These are phyloP conservation scores for Suillus cothurnatus DNA, from an alignment of 768 basidiomycete genomes.

Conservation along the genomic window DNA sequence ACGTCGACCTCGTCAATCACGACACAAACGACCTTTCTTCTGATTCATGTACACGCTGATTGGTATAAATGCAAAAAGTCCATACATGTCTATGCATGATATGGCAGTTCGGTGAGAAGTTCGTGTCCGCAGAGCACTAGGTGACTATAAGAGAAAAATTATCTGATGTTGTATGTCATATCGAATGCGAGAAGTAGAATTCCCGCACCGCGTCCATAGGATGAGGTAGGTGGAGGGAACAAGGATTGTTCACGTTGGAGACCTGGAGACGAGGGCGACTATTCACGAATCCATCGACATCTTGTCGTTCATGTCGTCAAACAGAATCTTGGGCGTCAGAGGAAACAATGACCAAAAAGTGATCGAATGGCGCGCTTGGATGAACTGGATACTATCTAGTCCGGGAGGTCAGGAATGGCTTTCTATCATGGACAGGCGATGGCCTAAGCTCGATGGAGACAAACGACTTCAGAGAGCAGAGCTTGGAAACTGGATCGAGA, in stretches of 20 bases:
- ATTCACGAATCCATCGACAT: conserved; percentile 60
- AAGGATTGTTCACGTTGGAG: conserved; percentile 88
- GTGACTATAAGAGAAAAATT: too few species aligned
- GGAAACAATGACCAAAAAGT: conserved; percentile 95
- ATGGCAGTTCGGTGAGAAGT: too few species aligned
- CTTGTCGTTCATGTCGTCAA: conserved; percentile 61
- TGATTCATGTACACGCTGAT: too few species aligned
- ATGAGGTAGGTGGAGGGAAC: too few species aligned
- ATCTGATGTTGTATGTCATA: too few species aligned
- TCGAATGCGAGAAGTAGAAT: too few species aligned
- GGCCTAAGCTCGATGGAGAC: conserved; percentile 40
- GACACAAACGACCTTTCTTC: too few species aligned
- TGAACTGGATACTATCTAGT: conserved; percentile 67
- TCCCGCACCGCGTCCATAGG: too few species aligned
- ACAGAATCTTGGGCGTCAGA: conserved; percentile 77
- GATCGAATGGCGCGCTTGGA: conserved; percentile 89
- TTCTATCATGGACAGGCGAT: conserved; percentile 43
- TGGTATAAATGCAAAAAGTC: too few species aligned
- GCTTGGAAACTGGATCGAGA: conserved; percentile 40
- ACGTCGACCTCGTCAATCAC: too few species aligned
- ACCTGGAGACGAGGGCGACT: conserved; percentile 75
- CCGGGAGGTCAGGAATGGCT: conserved; percentile 57
- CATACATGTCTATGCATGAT: too few species aligned
- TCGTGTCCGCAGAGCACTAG: too few species aligned
- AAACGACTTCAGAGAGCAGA: conserved; percentile 8